Percentiles rank a stretch among this genome's conserved stretches.
phyloP scores from a whole-genome alignment of 2,329 filamentous ascomycete genomes.

The Ascocoryne sarcoides region DNA sequence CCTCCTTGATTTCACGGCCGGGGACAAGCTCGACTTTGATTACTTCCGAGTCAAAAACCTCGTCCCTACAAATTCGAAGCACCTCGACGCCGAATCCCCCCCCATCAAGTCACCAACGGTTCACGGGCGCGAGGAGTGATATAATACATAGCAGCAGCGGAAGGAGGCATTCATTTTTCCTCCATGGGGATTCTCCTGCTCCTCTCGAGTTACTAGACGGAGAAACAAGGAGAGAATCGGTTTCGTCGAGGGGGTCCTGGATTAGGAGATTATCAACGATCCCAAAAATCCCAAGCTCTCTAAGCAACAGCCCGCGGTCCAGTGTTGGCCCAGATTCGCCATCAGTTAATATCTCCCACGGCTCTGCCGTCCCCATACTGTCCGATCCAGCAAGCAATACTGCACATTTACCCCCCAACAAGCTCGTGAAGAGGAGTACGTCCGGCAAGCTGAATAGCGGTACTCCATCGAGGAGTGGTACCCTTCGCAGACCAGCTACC shows the following conservation, averaged over 20 bases:
- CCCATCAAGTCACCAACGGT: conserved; percentile 10
- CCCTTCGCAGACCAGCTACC: conserved; percentile 64
- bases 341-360: conserved; percentile 56
- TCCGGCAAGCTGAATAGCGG: conserved; percentile 42
- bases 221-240: conserved; percentile 38
- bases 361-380: conserved; percentile 57
- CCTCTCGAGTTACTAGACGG: conserved; percentile 15
- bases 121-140: conserved; percentile 18
- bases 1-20: conserved; percentile 21
- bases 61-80: conserved; percentile 7
- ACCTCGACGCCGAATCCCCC: conserved; percentile 13
- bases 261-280: conserved; percentile 61
- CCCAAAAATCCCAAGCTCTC: conserved; percentile 48
- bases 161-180: conserved; percentile 19
- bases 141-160: conserved; percentile 14
- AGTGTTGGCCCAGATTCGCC: conserved; percentile 58
- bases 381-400: conserved; percentile 27
- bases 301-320: conserved; percentile 55
- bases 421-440: conserved; percentile 65
- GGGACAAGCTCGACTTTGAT: conserved; percentile 23
- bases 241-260: conserved; percentile 60
- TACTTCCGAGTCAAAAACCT: conserved; percentile 16
- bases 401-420: conserved; percentile 54
- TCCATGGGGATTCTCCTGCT: conserved; percentile 18
- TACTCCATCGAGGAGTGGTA: conserved; percentile 38